phyloP scores from a whole-genome alignment of 2,329 filamentous ascomycete genomes.

The Hypomyces rosellus region DNA sequence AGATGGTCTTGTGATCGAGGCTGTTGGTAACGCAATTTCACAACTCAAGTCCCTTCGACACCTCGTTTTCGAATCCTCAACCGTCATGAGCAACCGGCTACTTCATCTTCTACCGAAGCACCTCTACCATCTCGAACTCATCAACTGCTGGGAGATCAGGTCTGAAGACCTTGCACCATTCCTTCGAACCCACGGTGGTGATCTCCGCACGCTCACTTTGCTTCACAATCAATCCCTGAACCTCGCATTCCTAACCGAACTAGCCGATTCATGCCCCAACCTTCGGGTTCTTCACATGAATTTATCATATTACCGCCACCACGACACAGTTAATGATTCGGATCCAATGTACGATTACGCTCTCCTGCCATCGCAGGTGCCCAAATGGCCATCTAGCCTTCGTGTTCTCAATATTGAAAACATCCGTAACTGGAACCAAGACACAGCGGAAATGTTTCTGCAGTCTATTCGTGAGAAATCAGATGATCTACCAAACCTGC shows the following conservation, averaged over 20 bases:
- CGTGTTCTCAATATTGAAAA: conserved; percentile 68
- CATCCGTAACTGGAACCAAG: conserved; percentile 65
- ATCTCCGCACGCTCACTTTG: conserved; percentile 62
- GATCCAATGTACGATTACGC: conserved; percentile 69
- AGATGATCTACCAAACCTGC: conserved; percentile 56
- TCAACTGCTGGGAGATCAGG: conserved; percentile 71
- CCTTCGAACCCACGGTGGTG: conserved; percentile 58
- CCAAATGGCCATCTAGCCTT: conserved; percentile 71
- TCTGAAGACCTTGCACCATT: conserved; percentile 61
- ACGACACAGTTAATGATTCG: conserved; percentile 61
- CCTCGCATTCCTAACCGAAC: conserved; percentile 62
- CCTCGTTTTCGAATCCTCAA: conserved; percentile 69
- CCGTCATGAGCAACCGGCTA: conserved; percentile 60
- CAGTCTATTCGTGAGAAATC: conserved; percentile 70
- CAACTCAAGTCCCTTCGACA: conserved; percentile 57
- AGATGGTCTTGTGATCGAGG: conserved; percentile 36
- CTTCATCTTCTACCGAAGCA: conserved; percentile 61
- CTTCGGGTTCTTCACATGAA: conserved; percentile 70
- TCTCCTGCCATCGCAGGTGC: conserved; percentile 57
- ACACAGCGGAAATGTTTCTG: conserved; percentile 70
- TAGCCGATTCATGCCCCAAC: conserved; percentile 62
- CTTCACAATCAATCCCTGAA: conserved; percentile 75
- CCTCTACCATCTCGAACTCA: conserved; percentile 63
- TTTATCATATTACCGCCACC: conserved; percentile 67
- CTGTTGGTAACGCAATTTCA: conserved; percentile 27